Percentiles rank a stretch among this genome's conserved stretches.
Evolutionary conservation across 2,329 filamentous ascomycete species (phyloP).

Genomic region (Alternaria gansuensis): DNA sequence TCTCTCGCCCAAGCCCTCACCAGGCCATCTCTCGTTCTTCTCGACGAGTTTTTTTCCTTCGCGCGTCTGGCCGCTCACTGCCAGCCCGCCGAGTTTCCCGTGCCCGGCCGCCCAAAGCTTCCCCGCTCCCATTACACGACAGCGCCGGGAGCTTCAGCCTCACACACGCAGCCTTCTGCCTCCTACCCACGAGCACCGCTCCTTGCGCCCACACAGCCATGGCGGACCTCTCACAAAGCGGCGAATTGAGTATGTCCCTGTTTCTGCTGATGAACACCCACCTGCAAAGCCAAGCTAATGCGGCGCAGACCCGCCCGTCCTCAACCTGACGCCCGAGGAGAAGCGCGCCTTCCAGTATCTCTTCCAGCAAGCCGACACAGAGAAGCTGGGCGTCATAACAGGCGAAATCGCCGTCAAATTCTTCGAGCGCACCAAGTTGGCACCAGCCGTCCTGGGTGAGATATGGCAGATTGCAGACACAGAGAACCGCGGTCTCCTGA

Average conservation of each 20-base stretch:
- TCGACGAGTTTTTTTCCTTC: slow-evolving; percentile 6
- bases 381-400: slow-evolving; percentile 90
- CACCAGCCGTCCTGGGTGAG: slow-evolving; percentile 86
- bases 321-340: slow-evolving; percentile 90
- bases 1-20: slow-evolving; percentile 9
- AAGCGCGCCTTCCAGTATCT: slow-evolving; percentile 93
- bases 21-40: slow-evolving; percentile 16
- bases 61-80: slow-evolving; percentile 17
- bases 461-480: slow-evolving; percentile 99
- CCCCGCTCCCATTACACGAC: slow-evolving; percentile 43
- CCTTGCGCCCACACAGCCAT: slow-evolving; percentile 41
- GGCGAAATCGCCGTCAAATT: slow-evolving; percentile 97
- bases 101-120: slow-evolving; percentile 34
- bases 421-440: slow-evolving; percentile 93
- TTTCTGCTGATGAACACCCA: background rate
- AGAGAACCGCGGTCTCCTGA: slow-evolving; percentile 93
- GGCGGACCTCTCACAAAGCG: slow-evolving; percentile 48
- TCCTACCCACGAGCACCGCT: slow-evolving; percentile 32
- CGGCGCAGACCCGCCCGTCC: slow-evolving; percentile 60
- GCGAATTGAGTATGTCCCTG: slow-evolving; percentile 48
- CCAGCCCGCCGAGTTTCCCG: slow-evolving; percentile 38
- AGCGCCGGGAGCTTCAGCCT: slow-evolving; percentile 45
- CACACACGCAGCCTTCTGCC: slow-evolving; percentile 36
- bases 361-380: slow-evolving; percentile 90
- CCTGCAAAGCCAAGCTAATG: slow-evolving; percentile 29